Base-by-base conservation (phyloP, 2,329 filamentous ascomycete genomes). In the Trichophyton simii region DNA sequence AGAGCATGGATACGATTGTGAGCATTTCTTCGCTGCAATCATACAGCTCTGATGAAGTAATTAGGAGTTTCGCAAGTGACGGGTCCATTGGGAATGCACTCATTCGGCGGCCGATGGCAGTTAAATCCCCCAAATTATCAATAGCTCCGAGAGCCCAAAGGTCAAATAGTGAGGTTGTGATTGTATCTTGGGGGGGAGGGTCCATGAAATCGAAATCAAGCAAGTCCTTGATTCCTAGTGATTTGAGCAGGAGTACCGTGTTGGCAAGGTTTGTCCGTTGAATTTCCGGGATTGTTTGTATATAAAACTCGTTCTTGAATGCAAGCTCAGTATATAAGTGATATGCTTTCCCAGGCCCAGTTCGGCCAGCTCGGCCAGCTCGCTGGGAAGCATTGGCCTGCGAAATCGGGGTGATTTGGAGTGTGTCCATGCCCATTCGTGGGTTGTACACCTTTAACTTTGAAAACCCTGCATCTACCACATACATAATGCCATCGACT, bases 171-270 rank as follows among this genome's bases (percentile, higher is more conserved):
- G 91, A 96, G 0, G 94, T 99, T 0, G 90, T 92, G 66, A 99
- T 97, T 0, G 91, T 96, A 69, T 99, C 95, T 75, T 99, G 94
- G 0, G 94, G 94, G 5, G 94, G 94, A 1, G 94, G 94, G 67
- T 99, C 94, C 92, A 99, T 97, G 68, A 99, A 99, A 72, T 97
- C 91, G 70, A 99, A 99, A 72, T 99, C 92, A 0, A 99, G 77
- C 8, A 99, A 79, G 67, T 99, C 91, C 70, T 89, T 92, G 18
- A 99, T 92, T 0, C 94, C 94, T 0, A 99, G 82, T 0, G 90
- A 96, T 71, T 99, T 99, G 55, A 99, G 81, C 57, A 99, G 83
- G 13, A 99, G 80, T 2, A 99, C 92, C 0, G 91, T 97, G 68
- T 97, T 97, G 69, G 90, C 87, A 1, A 99, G 83, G 68, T 97